These are phyloP conservation scores for Annona squamosa DNA, from an alignment of 164 flowering plant genomes.

Conservation along the genomic window DNA sequence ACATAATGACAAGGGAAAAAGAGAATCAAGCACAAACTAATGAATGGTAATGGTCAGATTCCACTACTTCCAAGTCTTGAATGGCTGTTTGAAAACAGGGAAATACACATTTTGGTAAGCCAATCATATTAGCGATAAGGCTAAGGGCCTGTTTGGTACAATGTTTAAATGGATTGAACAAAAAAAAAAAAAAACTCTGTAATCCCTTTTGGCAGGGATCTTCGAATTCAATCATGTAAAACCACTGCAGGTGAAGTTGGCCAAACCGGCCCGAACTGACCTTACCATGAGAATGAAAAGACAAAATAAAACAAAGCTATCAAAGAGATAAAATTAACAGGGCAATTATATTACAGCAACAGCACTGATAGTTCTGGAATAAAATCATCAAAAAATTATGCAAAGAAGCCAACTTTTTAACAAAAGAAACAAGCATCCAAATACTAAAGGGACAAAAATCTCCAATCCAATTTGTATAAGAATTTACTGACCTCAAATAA, in stretches of 20 bases:
- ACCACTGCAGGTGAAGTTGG: too few species aligned
- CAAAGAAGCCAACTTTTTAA: conserved; percentile 1
- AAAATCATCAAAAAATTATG: background rate
- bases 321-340: background rate
- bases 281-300: background rate
- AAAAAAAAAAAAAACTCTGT: too few species aligned
- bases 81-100: background rate
- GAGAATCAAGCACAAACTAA: background rate
- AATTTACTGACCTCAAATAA: conserved; percentile 21
- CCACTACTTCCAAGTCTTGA: background rate
- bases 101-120: background rate
- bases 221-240: too few species aligned
- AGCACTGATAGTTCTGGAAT: conserved; percentile 9
- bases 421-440: conserved; percentile 8
- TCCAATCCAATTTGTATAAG: conserved; percentile 15
- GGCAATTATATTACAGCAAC: conserved; percentile 19
- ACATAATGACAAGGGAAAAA: background rate
- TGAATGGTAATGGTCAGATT: background rate
- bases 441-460: conserved; percentile 6
- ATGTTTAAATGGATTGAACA: too few species aligned
- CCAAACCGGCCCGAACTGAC: background rate
- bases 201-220: too few species aligned
- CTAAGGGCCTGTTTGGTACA: too few species aligned
- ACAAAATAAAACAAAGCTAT: background rate
- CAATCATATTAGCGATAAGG: background rate